Conservation (phyloP, 768 basidiomycete genomes). For the Leccinum broughii region DNA sequence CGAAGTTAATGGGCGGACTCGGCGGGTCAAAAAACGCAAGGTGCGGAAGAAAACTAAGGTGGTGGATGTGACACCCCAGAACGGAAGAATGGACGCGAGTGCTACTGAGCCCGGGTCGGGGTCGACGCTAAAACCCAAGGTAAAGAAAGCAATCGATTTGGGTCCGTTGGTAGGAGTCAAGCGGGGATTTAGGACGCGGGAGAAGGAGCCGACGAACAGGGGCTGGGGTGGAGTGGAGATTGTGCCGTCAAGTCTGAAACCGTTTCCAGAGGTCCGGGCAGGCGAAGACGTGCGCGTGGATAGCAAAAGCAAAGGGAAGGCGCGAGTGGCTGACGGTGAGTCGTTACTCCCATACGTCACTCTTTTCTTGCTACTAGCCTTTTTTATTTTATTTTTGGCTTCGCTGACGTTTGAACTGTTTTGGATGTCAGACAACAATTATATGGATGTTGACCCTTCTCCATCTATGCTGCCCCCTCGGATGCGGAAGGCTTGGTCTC, state of each 20-base stretch:
- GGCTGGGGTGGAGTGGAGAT: conserved; percentile 68
- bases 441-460: conserved; percentile 19
- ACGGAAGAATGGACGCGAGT: not conserved
- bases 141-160: conserved; percentile 40
- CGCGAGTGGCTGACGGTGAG: no score
- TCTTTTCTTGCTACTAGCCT: no score
- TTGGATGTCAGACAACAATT: conserved; percentile 6
- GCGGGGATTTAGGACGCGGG: conserved; percentile 63
- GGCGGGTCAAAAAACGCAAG: conserved; percentile 23
- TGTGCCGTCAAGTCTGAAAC: conserved; percentile 26
- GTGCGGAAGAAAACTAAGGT: conserved; percentile 17
- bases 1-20: conserved; percentile 5
- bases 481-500: conserved; percentile 54
- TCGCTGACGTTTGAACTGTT: not conserved
- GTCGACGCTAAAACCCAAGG: conserved; percentile 2
- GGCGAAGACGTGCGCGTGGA: no score
- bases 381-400: not conserved
- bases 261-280: no score
- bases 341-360: no score
- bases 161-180: conserved; percentile 66
- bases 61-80: conserved; percentile 32
- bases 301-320: no score
- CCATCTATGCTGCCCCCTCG: conserved; percentile 52
- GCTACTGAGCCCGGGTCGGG: not conserved
- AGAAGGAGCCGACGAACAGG: conserved; percentile 54